phyloP scores from a whole-genome alignment of 2,329 filamentous ascomycete species.

The Ophiocordyceps sinensis region DNA sequence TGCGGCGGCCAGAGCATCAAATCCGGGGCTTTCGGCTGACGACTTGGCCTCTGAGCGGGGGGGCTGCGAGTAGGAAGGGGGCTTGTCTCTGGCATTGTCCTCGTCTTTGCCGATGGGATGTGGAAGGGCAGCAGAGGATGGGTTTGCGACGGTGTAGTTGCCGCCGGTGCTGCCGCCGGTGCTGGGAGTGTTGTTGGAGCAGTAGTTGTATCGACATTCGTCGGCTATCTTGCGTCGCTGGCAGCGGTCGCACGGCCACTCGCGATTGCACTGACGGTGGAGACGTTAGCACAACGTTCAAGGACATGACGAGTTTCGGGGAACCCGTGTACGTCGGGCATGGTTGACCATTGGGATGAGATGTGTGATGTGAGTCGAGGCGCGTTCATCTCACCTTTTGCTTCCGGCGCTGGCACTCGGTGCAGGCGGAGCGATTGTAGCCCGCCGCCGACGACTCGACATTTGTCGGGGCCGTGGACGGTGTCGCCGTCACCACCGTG shows the following conservation, averaged over 20 bases:
- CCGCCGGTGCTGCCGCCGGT: background rate
- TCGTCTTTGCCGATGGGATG: background rate
- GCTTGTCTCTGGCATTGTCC: slow-evolving; percentile 1
- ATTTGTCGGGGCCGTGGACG: background rate
- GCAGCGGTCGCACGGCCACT: slow-evolving; percentile 19
- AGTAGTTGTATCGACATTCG: slow-evolving; percentile 12
- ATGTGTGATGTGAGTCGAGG: background rate
- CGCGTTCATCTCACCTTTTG: slow-evolving; percentile 15
- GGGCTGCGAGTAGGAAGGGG: background rate
- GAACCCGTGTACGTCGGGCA: too few species aligned
- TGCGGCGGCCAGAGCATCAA: slow-evolving; percentile 9
- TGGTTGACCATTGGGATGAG: too few species aligned
- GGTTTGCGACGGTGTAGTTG: background rate
- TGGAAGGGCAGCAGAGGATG: background rate
- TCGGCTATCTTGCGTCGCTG: slow-evolving; percentile 15
- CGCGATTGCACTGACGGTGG: slow-evolving; percentile 13
- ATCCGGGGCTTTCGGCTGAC: slow-evolving; percentile 2
- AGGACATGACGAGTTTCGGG: background rate
- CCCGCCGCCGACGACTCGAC: slow-evolving; percentile 2
- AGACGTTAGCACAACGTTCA: background rate
- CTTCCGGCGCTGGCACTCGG: slow-evolving; percentile 26
- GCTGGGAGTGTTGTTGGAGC: background rate
- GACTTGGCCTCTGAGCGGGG: background rate
- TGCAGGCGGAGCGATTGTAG: slow-evolving; percentile 22
- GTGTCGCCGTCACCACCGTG: background rate